These are phyloP conservation scores for Aspergillus diversus DNA, from an alignment of 495 filamentous ascomycete genomes.

Conservation along the genomic window DNA sequence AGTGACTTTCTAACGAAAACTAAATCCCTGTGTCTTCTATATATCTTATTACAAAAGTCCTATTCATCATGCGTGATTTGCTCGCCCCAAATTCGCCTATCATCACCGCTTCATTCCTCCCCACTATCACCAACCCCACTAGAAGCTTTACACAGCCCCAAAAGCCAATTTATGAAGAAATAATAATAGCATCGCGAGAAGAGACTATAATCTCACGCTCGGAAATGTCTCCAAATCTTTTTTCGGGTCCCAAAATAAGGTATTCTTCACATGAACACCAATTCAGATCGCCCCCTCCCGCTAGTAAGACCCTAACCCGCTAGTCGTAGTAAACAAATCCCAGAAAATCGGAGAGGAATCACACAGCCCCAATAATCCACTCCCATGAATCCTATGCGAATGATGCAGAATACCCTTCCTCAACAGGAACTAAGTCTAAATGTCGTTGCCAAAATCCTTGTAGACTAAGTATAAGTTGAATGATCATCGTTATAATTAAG, in stretches of 20 bases:
- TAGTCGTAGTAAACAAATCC: too few relatives aligned
- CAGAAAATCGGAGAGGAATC: too few relatives aligned
- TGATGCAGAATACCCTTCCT: too few relatives aligned
- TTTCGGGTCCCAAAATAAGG: not conserved
- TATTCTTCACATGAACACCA: not conserved
- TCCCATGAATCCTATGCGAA: too few relatives aligned
- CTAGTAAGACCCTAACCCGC: not conserved
- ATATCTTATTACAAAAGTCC: too few relatives aligned
- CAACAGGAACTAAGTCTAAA: too few relatives aligned
- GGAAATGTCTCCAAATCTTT: not conserved
- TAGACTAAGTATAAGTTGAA: too few relatives aligned
- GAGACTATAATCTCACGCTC: not conserved
- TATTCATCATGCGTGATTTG: not conserved
- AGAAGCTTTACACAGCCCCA: not conserved
- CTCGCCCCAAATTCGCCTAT: not conserved
- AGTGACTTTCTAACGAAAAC: too few relatives aligned
- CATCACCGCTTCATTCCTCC: not conserved
- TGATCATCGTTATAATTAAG: not conserved
- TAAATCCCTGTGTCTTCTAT: too few relatives aligned
- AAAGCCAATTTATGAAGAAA: not conserved
- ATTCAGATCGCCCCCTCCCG: not conserved
- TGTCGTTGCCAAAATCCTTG: too few relatives aligned
- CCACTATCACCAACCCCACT: not conserved
- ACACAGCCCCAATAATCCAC: too few relatives aligned
- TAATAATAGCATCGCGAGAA: not conserved